Base-by-base conservation (phyloP, 371 early-diverging fungal genomes). In the Chytridium lagenaria region DNA sequence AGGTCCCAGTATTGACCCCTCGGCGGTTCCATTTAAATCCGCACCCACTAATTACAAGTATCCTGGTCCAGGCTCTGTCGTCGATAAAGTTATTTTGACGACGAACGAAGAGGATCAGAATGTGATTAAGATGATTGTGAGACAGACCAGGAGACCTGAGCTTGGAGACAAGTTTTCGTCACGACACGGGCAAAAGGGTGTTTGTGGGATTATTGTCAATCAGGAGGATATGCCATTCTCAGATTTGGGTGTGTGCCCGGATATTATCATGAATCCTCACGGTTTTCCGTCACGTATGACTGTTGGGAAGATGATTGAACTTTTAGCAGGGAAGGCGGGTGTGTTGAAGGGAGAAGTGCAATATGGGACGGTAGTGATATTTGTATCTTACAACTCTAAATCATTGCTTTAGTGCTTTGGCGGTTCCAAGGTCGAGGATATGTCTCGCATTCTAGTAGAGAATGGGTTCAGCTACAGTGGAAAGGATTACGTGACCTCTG, bases 261-360 rank as follows among this genome's bases (percentile, higher is more conserved):
- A 99, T 83, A 93, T 99, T 65, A 98, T 99, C 84, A 99, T 99
- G 99, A 99, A 99, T 86, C 99, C 99, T 37, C 99, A 99, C 85
- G 99, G 99, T 79, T 99, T 99, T 91, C 99, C 99, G 33, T 96
- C 96, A 30, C 97, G 99, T 86, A 99, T 99, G 99, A 99, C 99
- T 30, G 99, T 99, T 2, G 99, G 99, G 64, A 99, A 99, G 83
- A 97, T 99, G 92, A 95, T 99, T 80, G 99, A 99, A 85, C 81
- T 98, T 69, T 80, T 98, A 59, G 94, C 95, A 5, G 99, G 99
- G 71, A 99, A 99, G 83, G 99, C 99, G 0, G 99, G 98, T 61
- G 94, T 99, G 1, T 77, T 99, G 70, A 92, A 91, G 73, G 99
- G 99, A 33, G 86, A 93, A 78, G 81, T 97, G 44, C 97, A 98